Conservation (phyloP, 164 flowering plant genomes). For the Annona cherimola region DNA sequence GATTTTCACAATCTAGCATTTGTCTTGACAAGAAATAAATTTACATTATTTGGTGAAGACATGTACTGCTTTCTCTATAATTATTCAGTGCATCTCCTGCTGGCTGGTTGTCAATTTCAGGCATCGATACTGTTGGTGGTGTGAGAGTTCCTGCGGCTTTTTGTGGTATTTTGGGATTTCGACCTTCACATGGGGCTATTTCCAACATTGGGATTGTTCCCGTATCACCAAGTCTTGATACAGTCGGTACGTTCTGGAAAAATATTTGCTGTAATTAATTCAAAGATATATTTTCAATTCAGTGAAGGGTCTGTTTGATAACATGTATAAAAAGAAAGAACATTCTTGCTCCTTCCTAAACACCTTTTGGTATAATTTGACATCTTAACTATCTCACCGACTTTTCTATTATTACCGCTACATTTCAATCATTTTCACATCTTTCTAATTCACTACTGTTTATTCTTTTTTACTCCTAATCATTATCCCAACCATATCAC, state of each 20-base stretch:
- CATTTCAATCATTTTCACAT: no score
- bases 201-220: conserved; percentile 64
- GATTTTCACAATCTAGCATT: neutral
- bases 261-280: neutral
- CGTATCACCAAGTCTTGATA: conserved; percentile 75
- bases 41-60: neutral
- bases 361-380: no score
- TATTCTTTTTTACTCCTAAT: no score
- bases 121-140: conserved; percentile 85
- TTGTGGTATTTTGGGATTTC: conserved; percentile 77
- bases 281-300: neutral
- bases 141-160: conserved; percentile 82
- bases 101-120: conserved; percentile 29
- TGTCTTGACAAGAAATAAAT: neutral
- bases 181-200: conserved; percentile 78
- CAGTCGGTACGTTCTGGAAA: conserved; percentile 57
- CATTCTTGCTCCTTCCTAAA: no score
- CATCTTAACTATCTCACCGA: no score
- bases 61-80: conserved; percentile 1
- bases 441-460: no score
- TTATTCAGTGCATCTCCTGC: neutral
- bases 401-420: no score
- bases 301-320: neutral
- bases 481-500: no score
- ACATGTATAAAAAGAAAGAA: no score